Percentiles rank a stretch among this genome's conserved stretches.
Conservation (phyloP, 2,329 filamentous ascomycete genomes). For the Aspergillus ruber region DNA sequence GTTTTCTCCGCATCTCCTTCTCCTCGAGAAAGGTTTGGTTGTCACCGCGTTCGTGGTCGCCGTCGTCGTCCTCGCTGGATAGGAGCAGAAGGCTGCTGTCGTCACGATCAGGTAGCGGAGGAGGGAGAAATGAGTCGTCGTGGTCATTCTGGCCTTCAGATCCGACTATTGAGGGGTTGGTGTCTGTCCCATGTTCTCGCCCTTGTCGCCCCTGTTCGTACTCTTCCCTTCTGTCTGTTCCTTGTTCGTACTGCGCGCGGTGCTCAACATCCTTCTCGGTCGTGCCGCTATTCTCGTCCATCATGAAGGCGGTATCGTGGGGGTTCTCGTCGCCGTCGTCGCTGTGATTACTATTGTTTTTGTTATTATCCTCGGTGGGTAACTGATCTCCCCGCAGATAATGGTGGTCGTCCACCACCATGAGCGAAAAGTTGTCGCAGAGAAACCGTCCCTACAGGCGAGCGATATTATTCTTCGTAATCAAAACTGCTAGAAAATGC, state of each 20-base stretch:
- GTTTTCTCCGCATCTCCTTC: conserved; percentile 52
- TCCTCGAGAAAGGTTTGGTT: conserved; percentile 47
- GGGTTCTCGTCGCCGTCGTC: conserved; percentile 4
- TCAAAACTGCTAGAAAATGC: conserved; percentile 29
- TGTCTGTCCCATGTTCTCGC: conserved; percentile 5
- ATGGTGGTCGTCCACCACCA: conserved; percentile 21
- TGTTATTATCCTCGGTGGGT: conserved; percentile 9
- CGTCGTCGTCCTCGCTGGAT: conserved; percentile 25
- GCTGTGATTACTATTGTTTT: conserved; percentile 15
- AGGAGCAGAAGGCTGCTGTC: conserved; percentile 27
- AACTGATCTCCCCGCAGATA: conserved; percentile 13
- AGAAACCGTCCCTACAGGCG: conserved; percentile 25
- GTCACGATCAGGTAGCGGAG: conserved; percentile 28
- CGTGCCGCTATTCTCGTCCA: not conserved
- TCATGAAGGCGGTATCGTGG: not conserved
- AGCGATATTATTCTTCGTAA: conserved; percentile 21
- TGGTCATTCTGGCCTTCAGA: conserved; percentile 7
- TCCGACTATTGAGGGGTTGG: not conserved
- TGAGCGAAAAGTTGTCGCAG: conserved; percentile 15
- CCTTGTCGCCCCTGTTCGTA: conserved; percentile 2
- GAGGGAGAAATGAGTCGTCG: conserved; percentile 23
- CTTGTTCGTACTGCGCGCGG: conserved; percentile 10
- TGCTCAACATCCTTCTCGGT: conserved; percentile 7
- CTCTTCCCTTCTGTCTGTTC: not conserved
- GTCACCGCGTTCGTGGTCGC: conserved; percentile 26